Evolutionary conservation across 805 yeast genomes (phyloP), one percentile per base, ranked within the genome.

Genomic region (Cyberlindnera subsufficiens): DNA sequence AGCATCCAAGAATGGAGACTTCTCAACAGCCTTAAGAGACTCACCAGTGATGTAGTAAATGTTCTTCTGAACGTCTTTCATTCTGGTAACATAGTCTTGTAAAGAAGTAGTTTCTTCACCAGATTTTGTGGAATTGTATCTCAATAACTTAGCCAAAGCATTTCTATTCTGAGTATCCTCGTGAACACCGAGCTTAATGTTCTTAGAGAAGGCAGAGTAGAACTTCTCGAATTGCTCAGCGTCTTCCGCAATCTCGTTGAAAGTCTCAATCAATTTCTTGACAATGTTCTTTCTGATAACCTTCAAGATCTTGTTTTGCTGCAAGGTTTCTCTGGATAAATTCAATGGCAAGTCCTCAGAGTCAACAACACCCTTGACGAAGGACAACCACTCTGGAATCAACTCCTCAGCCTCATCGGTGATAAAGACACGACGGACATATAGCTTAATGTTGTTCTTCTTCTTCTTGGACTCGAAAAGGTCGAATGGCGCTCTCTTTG

Each of bases 61-160:
- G 80, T 93, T 93, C 93, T 93, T 90, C 79, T 93, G 99, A 78
- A 88, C 96, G 75, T 89, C 97, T 69, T 93, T 96, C 99, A 93
- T 93, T 76, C 98, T 86, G 57, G 98, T 91, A 54, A 93, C 95
- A 75, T 93, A 93, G 76, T 93, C 99, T 57, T 95, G 72, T 64
- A 93, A 80, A 32, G 98, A 91, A 56, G 97, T 91, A 69, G 77
- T 68, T 77, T 93, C 99, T 65, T 91, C 99, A 59, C 79, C 65
- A 53, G 96, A 83, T 78, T 90, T 91, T 65, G 98, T 90, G 45
- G 98, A 89, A 84, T 89, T 78, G 85, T 79, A 93, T 77, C 99
- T 86, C 74, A 93, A 79, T 65, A 93, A 80, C 77, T 93, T 93
- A 59, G 99, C 91, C 66, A 93, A 80, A 57, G 97, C 85, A 54